Evolutionary conservation across 495 filamentous ascomycete genomes (phyloP), one percentile per base, ranked within the genome.

Genomic region (Talaromyces ruber): DNA sequence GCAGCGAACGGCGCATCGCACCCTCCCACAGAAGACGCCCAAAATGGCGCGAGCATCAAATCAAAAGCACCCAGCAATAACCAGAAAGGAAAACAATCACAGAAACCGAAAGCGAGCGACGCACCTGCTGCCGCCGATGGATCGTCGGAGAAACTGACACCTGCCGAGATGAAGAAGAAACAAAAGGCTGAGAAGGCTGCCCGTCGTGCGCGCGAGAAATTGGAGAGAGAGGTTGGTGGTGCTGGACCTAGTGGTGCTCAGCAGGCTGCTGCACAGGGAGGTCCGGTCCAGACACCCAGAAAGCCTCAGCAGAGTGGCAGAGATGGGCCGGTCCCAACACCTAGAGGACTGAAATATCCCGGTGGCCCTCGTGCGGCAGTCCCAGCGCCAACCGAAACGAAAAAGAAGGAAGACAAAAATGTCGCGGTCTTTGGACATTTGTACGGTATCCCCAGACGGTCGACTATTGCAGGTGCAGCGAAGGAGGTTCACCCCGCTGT

Each of bases 401-500:
- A 82, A 62, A 77, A 80, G 64, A 76, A 79, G 61, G 85, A 91
- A 65, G 84, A 85, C 59, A 92, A 92, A 70, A 87, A 84, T 34
- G 84, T 86, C 14, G 85, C 89, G 50, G 85, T 93, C 32, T 94
- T 97, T 67, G 87, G 90, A 58, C 92, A 97, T 71, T 73, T 97
- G 14, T 88, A 94, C 66, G 90, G 90, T 62, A 82, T 89, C 39
- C 84, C 81, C 25, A 73, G 88, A 64, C 80, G 86, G 61, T 88
- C 88, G 59, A 86, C 84, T 6, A 77, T 92, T 29, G 86, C 86
- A 2, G 89, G 88, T 24, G 90, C 88, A 12, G 82, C 85, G 30
- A 94, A 93, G 69, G 93, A 97, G 67, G 88, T 98, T 21, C 92
- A 98, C 69, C 92, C 92, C 2, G 86, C 91, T 1, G 86, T 98